These are phyloP conservation scores for Irpex sp. DNA, from an alignment of 1,284 basidiomycete genomes.

Conservation along the genomic window DNA sequence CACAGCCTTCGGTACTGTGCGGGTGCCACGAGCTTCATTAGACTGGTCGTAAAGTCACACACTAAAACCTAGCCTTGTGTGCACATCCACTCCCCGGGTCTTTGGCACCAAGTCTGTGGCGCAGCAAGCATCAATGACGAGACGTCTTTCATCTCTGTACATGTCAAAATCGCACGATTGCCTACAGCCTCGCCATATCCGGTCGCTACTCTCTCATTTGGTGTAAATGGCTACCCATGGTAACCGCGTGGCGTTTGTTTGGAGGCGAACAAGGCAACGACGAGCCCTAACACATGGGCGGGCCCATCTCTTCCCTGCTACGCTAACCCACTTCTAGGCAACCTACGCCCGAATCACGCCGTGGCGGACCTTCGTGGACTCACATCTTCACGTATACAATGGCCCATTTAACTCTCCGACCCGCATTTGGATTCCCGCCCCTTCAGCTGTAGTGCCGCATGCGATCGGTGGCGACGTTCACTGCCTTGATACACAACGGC, in stretches of 20 bases:
- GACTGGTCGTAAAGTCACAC: not conserved
- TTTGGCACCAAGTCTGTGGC: not conserved
- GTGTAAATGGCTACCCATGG: not conserved
- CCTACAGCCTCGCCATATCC: not conserved
- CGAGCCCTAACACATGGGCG: not conserved
- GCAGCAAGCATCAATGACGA: not conserved
- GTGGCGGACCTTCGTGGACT: not conserved
- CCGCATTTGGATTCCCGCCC: not conserved
- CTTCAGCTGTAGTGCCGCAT: not conserved
- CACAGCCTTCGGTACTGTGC: not conserved
- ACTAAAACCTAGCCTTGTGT: not conserved
- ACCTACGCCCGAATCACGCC: not conserved
- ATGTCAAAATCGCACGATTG: not conserved
- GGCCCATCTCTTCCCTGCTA: not conserved
- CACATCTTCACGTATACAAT: not conserved
- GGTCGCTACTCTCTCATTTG: not conserved
- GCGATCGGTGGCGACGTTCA: not conserved
- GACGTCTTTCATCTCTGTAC: not conserved
- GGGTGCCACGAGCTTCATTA: not conserved
- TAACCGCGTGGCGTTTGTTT: not conserved
- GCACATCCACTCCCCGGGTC: not conserved
- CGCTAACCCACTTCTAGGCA: not conserved
- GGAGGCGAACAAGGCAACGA: not conserved
- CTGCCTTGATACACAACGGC: not conserved
- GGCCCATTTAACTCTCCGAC: not conserved